phyloP scores from a whole-genome alignment of 1,284 basidiomycete species.

The Sanghuangporus baumii region DNA sequence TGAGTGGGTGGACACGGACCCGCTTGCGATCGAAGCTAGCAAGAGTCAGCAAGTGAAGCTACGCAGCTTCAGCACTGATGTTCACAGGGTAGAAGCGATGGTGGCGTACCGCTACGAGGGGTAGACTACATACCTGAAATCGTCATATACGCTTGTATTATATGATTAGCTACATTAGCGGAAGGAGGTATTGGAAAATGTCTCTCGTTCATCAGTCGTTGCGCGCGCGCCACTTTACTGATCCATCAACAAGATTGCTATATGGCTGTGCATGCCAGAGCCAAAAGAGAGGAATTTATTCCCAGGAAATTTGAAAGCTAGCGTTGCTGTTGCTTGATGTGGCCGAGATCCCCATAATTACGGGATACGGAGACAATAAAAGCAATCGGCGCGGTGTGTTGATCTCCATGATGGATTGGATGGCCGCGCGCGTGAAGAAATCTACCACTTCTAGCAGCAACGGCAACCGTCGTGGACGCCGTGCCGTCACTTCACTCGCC shows the following conservation, averaged over 20 bases:
- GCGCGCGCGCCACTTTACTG: no score
- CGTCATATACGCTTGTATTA: not conserved
- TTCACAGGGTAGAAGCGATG: constrained; percentile 88
- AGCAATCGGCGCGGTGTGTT: not conserved
- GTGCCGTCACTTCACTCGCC: not conserved
- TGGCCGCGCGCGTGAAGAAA: not conserved
- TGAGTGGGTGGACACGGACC: constrained; percentile 94
- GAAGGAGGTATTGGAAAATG: no score
- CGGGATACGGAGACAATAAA: not conserved
- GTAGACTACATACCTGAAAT: constrained; percentile 19
- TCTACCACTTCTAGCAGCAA: not conserved
- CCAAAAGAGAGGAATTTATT: no score
- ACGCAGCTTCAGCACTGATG: constrained; percentile 85
- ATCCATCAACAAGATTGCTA: no score
- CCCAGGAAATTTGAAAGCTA: no score
- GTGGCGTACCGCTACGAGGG: constrained; percentile 78
- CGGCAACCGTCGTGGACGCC: not conserved
- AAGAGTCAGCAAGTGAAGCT: constrained; percentile 96
- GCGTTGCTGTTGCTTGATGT: no score
- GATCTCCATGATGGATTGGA: not conserved
- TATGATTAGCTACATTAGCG: not conserved
- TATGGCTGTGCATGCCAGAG: no score
- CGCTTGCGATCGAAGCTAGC: constrained; percentile 89
- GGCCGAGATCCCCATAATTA: no score
- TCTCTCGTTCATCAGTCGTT: no score